Evolutionary conservation across 1,284 basidiomycete species (phyloP), one percentile per base, ranked within the genome.

Genomic region (Cutaneotrichosporon spelunceum): DNA sequence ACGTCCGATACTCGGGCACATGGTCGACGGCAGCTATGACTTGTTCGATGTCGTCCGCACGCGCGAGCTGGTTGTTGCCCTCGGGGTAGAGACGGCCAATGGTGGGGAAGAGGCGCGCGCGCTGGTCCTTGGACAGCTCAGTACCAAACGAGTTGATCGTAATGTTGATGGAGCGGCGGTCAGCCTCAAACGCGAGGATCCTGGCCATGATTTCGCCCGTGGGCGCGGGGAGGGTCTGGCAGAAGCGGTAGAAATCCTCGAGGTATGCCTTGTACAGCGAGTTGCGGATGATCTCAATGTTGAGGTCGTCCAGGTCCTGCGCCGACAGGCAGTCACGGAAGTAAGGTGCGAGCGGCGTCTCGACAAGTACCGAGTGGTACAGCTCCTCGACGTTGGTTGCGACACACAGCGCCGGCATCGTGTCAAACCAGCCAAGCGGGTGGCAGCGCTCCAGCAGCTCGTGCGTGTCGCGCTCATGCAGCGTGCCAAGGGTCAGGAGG

Each of bases 261-360:
- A 99, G 88, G 81, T 99, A 99, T 16, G 94, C 90, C 80, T 97
- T 98, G 86, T 99, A 99, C 52, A 99, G 89, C n/a, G 95, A 94
- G 81, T 99, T 99, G 53, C 96, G 91, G 79, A 99, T 95, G 80
- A 99, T 98, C 82, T 99, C 96, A 72, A 99, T 99, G 83, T 99
- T 98, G 67, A 99, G 87, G 78, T 99, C 96, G 77, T 99, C 96
- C 44, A 99, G 86, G 77, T 99, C 96, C 34, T 91, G 87, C 9
- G 95, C 95, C 26, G 93, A 90, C 50, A 99, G 84, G 78, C 94
- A 97, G 71, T 93, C 89, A 39, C 91, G 87, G 85, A 99, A 99
- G 82, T 99, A 99, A 4, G 93, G 91, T 1, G 96, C 94, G 27
- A 99, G 82, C 0, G 96, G 95, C 1, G 96, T 99, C 81, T 99